A percentile compares a stretch with the other conserved stretches of the same genome.
Conservation (phyloP, 495 filamentous ascomycete genomes). For the Annulohypoxylon moriforme region DNA sequence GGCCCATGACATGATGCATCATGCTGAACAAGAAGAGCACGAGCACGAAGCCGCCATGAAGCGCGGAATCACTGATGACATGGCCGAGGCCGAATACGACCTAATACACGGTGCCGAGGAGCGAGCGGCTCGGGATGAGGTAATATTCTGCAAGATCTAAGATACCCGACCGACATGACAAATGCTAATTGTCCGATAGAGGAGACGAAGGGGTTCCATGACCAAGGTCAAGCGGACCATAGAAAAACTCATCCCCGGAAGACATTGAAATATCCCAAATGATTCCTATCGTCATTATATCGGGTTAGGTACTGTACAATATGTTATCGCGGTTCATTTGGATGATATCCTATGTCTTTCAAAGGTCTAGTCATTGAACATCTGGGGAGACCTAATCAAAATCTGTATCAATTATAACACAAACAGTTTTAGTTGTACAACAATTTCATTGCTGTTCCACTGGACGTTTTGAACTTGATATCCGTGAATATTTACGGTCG, state of each 20-base stretch:
- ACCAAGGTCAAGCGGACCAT: constrained; percentile 44
- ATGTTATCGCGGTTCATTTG: constrained; percentile 7
- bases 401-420: constrained; percentile 4
- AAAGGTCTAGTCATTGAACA: not conserved
- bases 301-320: constrained; percentile 13
- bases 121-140: constrained; percentile 41
- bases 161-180: not conserved
- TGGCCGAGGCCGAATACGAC: constrained; percentile 47
- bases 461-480: not conserved
- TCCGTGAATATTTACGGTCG: not conserved
- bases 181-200: constrained; percentile 20
- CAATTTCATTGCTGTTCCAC: not conserved
- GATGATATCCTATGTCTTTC: constrained; percentile 26
- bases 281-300: not conserved
- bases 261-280: constrained; percentile 30
- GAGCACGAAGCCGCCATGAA: constrained; percentile 48
- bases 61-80: constrained; percentile 43
- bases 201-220: constrained; percentile 28
- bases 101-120: constrained; percentile 47
- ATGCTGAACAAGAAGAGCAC: constrained; percentile 51
- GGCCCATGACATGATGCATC: constrained; percentile 51
- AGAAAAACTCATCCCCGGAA: constrained; percentile 42
- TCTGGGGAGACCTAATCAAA: not conserved
- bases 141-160: not conserved
- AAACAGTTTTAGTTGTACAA: not conserved